These are phyloP conservation scores for Penicillium concentricum DNA, from an alignment of 2,329 filamentous ascomycete genomes.

Conservation along the genomic window DNA sequence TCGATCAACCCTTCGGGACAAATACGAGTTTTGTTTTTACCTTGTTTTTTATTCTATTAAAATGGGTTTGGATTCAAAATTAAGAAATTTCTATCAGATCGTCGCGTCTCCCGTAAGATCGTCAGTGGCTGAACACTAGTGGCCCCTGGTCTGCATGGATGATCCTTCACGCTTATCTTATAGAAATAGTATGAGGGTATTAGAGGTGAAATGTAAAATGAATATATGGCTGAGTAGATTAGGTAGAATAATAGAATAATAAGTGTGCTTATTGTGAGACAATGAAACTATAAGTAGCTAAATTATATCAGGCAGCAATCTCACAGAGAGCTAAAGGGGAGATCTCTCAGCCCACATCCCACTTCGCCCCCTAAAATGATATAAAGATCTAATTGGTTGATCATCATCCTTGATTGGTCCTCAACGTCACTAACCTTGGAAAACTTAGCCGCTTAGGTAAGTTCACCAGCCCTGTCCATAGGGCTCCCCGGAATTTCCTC, in stretches of 20 bases:
- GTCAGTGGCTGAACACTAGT: slow-evolving; percentile 22
- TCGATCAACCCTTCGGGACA: not conserved
- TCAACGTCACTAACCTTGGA: slow-evolving; percentile 13
- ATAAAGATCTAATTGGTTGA: slow-evolving; percentile 9
- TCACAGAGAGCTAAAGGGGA: not conserved
- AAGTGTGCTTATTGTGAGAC: not conserved
- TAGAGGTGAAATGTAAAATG: not conserved
- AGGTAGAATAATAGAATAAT: not conserved
- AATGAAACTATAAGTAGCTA: not conserved
- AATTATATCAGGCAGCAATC: slow-evolving; percentile 1
- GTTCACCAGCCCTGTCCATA: not conserved
- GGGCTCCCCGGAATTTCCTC: not conserved
- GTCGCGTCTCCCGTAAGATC: slow-evolving; percentile 16
- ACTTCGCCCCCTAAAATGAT: not conserved
- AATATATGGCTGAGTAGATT: not conserved
- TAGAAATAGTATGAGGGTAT: no score
- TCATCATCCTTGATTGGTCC: not conserved
- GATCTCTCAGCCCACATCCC: not conserved
- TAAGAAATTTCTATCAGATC: not conserved
- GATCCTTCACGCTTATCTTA: slow-evolving; percentile 10
- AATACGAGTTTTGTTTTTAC: not conserved
- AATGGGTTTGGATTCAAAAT: not conserved
- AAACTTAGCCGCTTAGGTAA: slow-evolving; percentile 4
- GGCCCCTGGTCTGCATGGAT: slow-evolving; percentile 8
- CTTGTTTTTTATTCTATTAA: not conserved